Conservation (phyloP, 2,329 filamentous ascomycete genomes). For the Tolypocladium inflatum region DNA sequence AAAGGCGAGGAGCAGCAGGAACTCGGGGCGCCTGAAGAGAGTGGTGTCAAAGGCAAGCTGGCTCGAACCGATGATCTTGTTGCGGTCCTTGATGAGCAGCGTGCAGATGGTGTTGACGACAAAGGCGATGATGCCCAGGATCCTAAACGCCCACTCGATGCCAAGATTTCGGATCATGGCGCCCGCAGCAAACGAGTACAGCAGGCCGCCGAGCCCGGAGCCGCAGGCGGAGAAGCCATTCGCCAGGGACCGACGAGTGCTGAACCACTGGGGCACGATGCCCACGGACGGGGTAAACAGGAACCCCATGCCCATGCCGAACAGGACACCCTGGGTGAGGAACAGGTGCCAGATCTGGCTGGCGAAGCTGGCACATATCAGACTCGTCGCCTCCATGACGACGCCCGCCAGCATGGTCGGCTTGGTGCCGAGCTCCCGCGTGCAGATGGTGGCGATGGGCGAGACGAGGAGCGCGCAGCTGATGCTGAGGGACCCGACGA, state of each 20-base stretch:
- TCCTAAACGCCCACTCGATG: conserved; percentile 57
- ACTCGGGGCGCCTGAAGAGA: conserved; percentile 54
- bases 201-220: conserved; percentile 63
- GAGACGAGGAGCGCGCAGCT: conserved; percentile 52
- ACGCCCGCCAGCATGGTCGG: conserved; percentile 55
- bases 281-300: conserved; percentile 61
- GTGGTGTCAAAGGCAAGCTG: conserved; percentile 56
- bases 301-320: conserved; percentile 72
- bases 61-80: conserved; percentile 58
- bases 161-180: conserved; percentile 58
- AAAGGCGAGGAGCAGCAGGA: conserved; percentile 55
- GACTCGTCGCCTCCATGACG: conserved; percentile 50
- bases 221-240: conserved; percentile 62
- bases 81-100: conserved; percentile 59
- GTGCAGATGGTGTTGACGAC: conserved; percentile 55
- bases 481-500: conserved; percentile 48
- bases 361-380: conserved; percentile 64
- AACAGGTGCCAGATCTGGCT: conserved; percentile 65
- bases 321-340: conserved; percentile 63
- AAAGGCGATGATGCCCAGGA: conserved; percentile 53
- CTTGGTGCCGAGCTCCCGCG: conserved; percentile 53
- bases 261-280: conserved; percentile 68
- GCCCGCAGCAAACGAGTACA: conserved; percentile 58
- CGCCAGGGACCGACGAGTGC: conserved; percentile 55
- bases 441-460: conserved; percentile 54